A percentile compares a stretch with the other conserved stretches of the same genome.
Conservation (phyloP, 78 protist genomes). For the Dictyostelium purpureum region DNA sequence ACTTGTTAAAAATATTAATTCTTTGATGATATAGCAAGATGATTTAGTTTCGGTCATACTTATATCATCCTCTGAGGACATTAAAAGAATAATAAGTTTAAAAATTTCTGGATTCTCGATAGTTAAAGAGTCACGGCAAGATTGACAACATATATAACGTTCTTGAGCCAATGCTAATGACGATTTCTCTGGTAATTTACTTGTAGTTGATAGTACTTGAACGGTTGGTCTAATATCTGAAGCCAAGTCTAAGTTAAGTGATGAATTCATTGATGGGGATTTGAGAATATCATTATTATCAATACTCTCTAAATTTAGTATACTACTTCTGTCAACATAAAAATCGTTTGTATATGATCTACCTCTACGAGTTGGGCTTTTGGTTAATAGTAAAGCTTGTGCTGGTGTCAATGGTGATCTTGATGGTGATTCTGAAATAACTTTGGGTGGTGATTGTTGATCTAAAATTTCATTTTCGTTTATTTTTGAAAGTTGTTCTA, state of each 20-base stretch:
- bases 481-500: background rate
- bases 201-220: background rate
- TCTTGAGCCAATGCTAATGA: conserved; percentile 58
- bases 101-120: conserved; percentile 80
- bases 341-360: conserved; percentile 67
- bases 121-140: conserved; percentile 60
- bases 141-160: conserved; percentile 37
- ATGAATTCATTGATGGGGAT: background rate
- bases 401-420: background rate
- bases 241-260: conserved; percentile 38
- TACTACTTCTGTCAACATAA: background rate
- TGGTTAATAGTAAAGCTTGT: too few species aligned
- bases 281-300: background rate
- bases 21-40: conserved; percentile 56
- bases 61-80: conserved; percentile 49
- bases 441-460: too few species aligned
- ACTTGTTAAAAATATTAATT: conserved; percentile 40
- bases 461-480: background rate
- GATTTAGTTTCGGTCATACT: conserved; percentile 29
- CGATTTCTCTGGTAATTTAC: conserved; percentile 27
- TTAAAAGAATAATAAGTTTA: conserved; percentile 62
- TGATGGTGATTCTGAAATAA: background rate
- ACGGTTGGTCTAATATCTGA: background rate
- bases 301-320: background rate
- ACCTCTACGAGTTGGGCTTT: conserved; percentile 23